A percentile compares a stretch with the other conserved stretches of the same genome.
These are phyloP conservation scores for Novakomyces olei DNA, from an alignment of 805 yeast genomes.

Conservation along the genomic window DNA sequence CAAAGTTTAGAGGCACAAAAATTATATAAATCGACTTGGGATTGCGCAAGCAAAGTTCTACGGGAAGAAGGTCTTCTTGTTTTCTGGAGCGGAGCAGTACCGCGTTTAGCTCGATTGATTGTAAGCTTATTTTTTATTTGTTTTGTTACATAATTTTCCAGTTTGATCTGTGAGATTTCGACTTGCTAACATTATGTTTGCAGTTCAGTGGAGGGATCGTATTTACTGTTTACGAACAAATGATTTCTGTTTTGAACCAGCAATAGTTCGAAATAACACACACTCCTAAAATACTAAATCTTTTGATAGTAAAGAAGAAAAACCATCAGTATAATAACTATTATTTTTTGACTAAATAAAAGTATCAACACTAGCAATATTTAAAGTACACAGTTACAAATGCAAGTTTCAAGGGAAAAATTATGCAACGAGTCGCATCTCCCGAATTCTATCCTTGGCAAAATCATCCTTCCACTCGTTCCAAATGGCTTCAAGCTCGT, in stretches of 20 bases:
- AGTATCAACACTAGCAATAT: too few relatives aligned
- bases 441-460: constrained; percentile 7
- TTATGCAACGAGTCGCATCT: constrained; percentile 1
- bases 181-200: too few relatives aligned
- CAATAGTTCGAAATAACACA: too few relatives aligned
- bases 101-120: constrained; percentile 75
- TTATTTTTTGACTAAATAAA: too few relatives aligned
- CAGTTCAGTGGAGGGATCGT: constrained; percentile 97
- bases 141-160: too few relatives aligned
- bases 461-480: constrained; percentile 40
- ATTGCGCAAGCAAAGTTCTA: constrained; percentile 64
- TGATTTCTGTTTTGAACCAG: constrained; percentile 30
- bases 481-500: constrained; percentile 39
- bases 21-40: constrained; percentile 47
- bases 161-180: too few relatives aligned
- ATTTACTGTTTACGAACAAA: constrained; percentile 84
- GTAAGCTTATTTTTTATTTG: too few relatives aligned
- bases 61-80: constrained; percentile 74
- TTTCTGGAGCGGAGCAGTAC: constrained; percentile 97
- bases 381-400: too few relatives aligned
- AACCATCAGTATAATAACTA: too few relatives aligned
- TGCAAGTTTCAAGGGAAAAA: too few relatives aligned
- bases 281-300: too few relatives aligned
- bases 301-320: too few relatives aligned
- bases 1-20: constrained; percentile 66